Evolutionary conservation across 768 basidiomycete genomes (phyloP), one percentile per base, ranked within the genome.

Genomic region (Suillus alpinus): DNA sequence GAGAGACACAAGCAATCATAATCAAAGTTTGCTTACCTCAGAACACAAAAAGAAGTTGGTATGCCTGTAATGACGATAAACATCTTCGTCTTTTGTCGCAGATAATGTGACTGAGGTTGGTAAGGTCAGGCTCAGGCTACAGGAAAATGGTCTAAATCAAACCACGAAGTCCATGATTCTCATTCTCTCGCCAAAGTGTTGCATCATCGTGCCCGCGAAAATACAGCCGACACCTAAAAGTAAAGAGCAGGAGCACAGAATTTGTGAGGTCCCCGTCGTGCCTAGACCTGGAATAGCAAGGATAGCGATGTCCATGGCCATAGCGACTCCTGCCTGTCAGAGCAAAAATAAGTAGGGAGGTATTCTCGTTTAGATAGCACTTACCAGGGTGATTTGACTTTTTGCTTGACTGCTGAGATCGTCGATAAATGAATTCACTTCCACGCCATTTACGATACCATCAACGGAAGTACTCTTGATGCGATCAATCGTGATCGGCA

Each of bases 281-380:
- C 53, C 53, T 23, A 55, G 32, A 37, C 32, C 34, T 23, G 53
- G 53, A 9, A 55, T 55, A 12, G 53, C 53, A 55, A 55, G 53
- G 53, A 55, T 55, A 14, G 26, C 53, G 2, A 32, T 29, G 53
- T 55, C 53, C 13, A 55, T 37, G 32, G 34, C 53, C 53, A 55
- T 55, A n/a, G 39, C 7, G 4, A 55, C 53, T 29, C 6, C 40
- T n/a, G 56, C 56, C 56, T 57, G 9, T 29, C 56, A 37, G 18
- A 6, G 3, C 41, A 43, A 41, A 43, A 43, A 37, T 57, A 12
- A 39, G 40, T 10, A 0, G 8, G 32, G 18, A 57, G 9, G 56
- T 34, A 57, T 40, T 40, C 16, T 12, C n/a, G 0, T 31, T 36
- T 14, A 6, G 26, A 23, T 6, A 43, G 29, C 3, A 1, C 41